A percentile compares a stretch with the other conserved stretches of the same genome.
phyloP scores from a whole-genome alignment of 2,329 filamentous ascomycete genomes.

The Talaromyces atroroseus region DNA sequence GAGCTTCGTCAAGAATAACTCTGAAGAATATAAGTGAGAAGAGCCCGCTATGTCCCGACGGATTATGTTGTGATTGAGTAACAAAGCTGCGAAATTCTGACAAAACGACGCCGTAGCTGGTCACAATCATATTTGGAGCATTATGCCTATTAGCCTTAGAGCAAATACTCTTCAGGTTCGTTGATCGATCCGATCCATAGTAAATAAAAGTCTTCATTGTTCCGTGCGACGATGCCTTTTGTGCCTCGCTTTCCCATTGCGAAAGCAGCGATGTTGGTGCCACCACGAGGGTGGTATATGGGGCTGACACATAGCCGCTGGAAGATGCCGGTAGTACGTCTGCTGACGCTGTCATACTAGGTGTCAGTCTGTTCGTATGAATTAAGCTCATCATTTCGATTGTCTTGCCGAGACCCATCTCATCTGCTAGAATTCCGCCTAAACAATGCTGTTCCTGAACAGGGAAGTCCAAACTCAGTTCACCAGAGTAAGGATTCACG shows the following conservation, averaged over 20 bases:
- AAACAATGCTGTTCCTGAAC: slow-evolving; percentile 90
- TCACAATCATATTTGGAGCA: slow-evolving; percentile 87
- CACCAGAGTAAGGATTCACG: slow-evolving; percentile 94
- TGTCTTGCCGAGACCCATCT: slow-evolving; percentile 97
- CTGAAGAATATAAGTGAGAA: slow-evolving; percentile 95
- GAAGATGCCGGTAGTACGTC: slow-evolving; percentile 57
- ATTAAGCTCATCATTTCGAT: slow-evolving; percentile 97
- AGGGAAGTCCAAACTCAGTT: slow-evolving; percentile 86
- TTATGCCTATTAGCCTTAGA: slow-evolving; percentile 64
- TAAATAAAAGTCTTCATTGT: slow-evolving; percentile 83
- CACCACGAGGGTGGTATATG: slow-evolving; percentile 88
- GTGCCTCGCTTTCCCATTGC: slow-evolving; percentile 93
- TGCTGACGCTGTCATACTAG: slow-evolving; percentile 40
- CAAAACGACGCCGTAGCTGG: slow-evolving; percentile 85
- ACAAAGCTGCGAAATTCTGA: slow-evolving; percentile 80
- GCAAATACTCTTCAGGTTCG: slow-evolving; percentile 74
- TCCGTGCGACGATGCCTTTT: slow-evolving; percentile 80
- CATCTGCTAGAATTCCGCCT: slow-evolving; percentile 85
- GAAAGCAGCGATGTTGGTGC: slow-evolving; percentile 94
- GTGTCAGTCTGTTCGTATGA: slow-evolving; percentile 62
- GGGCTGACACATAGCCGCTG: slow-evolving; percentile 60
- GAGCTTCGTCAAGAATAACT: slow-evolving; percentile 90
- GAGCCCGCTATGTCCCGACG: slow-evolving; percentile 65
- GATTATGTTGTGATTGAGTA: slow-evolving; percentile 38
- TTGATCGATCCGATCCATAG: slow-evolving; percentile 79